A percentile compares a stretch with the other conserved stretches of the same genome.
phyloP scores from a whole-genome alignment of 768 basidiomycete species.

The Termitomyces titanicus region DNA sequence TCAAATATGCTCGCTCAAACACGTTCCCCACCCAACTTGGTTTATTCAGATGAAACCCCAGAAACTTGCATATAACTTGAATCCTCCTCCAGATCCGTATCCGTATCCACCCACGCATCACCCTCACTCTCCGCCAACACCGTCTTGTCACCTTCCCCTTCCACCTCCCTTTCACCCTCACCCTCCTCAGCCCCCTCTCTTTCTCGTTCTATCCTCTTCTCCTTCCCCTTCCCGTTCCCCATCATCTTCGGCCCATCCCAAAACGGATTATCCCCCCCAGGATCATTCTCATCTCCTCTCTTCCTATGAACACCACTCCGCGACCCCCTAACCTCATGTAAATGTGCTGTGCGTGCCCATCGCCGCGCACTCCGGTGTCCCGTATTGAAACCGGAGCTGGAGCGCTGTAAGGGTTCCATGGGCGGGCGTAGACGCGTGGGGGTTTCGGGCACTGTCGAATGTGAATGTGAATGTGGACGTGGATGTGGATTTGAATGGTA shows the following conservation, averaged over 20 bases:
- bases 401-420: slow-evolving; percentile 14
- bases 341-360: slow-evolving; percentile 65
- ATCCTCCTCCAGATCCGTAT: slow-evolving; percentile 12
- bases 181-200: neutral
- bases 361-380: slow-evolving; percentile 43
- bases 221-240: neutral
- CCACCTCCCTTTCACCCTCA: neutral
- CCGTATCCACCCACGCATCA: slow-evolving; percentile 18
- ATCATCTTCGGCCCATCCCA: neutral
- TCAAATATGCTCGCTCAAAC: neutral
- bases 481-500: neutral
- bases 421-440: slow-evolving; percentile 26
- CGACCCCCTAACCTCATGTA: slow-evolving; percentile 51
- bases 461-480: neutral
- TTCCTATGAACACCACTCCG: neutral
- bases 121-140: slow-evolving; percentile 5
- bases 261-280: slow-evolving; percentile 8
- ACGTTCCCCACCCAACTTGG: neutral
- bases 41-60: neutral
- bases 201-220: neutral
- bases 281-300: slow-evolving; percentile 3
- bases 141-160: neutral
- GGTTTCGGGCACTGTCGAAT: slow-evolving; percentile 15
- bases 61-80: neutral
- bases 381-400: neutral